A percentile compares a stretch with the other conserved stretches of the same genome.
Conservation (phyloP, 1,139 yeast genomes). For the Geotrichum europaeum region DNA sequence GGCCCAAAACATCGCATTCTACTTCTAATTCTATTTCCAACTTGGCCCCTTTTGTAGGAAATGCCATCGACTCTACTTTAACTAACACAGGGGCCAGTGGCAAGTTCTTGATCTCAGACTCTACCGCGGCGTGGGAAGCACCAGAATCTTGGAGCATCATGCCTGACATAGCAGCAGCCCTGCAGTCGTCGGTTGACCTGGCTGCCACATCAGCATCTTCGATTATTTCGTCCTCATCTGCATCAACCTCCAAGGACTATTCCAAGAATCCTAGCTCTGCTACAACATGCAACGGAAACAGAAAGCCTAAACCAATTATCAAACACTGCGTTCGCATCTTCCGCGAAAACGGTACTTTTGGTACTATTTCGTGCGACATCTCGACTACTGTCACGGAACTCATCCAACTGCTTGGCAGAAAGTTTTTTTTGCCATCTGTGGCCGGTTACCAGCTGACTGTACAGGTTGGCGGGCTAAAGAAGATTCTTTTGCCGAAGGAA, state of each 20-base stretch:
- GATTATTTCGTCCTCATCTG: constrained; percentile 19
- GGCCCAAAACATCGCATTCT: constrained; percentile 7
- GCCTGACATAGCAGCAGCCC: constrained; percentile 15
- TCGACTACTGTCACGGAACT: constrained; percentile 76
- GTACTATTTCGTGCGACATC: constrained; percentile 67
- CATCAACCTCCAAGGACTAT: constrained; percentile 1
- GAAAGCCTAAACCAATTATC: background rate
- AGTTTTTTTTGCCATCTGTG: constrained; percentile 66
- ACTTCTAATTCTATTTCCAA: constrained; percentile 7
- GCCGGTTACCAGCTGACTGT: constrained; percentile 75
- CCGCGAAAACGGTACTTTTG: constrained; percentile 74
- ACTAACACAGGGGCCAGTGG: constrained; percentile 14
- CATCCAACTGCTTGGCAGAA: constrained; percentile 59
- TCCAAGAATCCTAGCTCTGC: constrained; percentile 2
- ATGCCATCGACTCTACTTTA: constrained; percentile 16
- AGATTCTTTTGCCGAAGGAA: constrained; percentile 66
- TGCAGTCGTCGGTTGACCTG: constrained; percentile 5
- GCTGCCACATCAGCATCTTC: constrained; percentile 7
- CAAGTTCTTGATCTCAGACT: constrained; percentile 15
- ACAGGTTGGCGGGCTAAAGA: constrained; percentile 70
- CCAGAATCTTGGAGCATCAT: constrained; percentile 18
- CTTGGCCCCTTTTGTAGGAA: constrained; percentile 7
- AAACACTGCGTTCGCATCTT: constrained; percentile 59
- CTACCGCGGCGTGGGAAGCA: constrained; percentile 15
- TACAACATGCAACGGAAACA: constrained; percentile 13